phyloP scores from a whole-genome alignment of 2,329 filamentous ascomycete species.

The Verticillium dahliae region DNA sequence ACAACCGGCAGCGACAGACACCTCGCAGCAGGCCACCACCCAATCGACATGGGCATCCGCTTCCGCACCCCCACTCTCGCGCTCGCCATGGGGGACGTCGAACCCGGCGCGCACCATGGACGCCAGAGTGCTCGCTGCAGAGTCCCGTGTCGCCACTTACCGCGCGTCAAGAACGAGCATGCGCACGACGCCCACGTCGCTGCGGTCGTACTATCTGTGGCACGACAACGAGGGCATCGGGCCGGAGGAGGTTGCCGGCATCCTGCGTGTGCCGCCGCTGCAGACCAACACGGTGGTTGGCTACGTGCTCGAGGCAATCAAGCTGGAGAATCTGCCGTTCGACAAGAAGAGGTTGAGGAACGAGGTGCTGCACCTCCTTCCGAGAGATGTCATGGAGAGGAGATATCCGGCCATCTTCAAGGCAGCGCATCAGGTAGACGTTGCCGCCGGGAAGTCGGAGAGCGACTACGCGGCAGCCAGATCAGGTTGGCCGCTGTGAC shows the following conservation, averaged over 20 bases:
- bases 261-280: conserved; percentile 57
- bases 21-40: neutral
- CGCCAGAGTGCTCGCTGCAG: conserved; percentile 34
- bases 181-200: conserved; percentile 20
- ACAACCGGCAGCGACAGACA: neutral
- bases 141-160: conserved; percentile 29
- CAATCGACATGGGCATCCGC: neutral
- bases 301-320: conserved; percentile 54
- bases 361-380: conserved; percentile 34
- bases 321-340: conserved; percentile 42
- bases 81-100: neutral
- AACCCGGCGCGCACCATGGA: conserved; percentile 23
- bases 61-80: neutral
- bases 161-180: conserved; percentile 19
- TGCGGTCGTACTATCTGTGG: conserved; percentile 63
- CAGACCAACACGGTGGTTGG: conserved; percentile 45
- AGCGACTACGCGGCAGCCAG: neutral
- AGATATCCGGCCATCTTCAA: conserved; percentile 21
- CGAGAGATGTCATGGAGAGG: conserved; percentile 9
- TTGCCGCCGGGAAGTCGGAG: neutral
- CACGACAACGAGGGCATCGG: conserved; percentile 41
- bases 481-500: neutral
- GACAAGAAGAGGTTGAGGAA: conserved; percentile 34
- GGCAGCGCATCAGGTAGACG: conserved; percentile 7
- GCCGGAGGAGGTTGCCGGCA: conserved; percentile 40